phyloP scores from a whole-genome alignment of 1,139 yeast species.

The Entelexis paramagnoliae region DNA sequence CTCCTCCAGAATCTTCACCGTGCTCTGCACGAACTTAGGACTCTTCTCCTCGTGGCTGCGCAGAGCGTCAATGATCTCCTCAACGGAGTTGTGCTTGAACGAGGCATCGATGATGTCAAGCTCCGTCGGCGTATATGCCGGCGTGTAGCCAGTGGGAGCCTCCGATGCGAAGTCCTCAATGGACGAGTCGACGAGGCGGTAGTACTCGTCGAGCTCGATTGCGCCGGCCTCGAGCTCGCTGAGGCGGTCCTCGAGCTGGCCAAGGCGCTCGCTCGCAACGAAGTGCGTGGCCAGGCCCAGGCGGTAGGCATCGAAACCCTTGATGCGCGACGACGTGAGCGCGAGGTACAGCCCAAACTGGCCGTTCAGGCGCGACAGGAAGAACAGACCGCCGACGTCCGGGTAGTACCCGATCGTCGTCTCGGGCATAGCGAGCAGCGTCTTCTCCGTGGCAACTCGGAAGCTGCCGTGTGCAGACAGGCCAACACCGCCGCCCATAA shows the following conservation, averaged over 20 bases:
- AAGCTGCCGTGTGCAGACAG: conserved; percentile 87
- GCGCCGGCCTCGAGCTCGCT: conserved; percentile 36
- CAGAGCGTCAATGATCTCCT: conserved; percentile 51
- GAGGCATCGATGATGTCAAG: conserved; percentile 56
- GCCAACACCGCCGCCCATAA: conserved; percentile 99
- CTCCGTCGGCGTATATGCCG: conserved; percentile 48
- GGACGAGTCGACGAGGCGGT: conserved; percentile 54
- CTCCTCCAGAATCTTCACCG: conserved; percentile 44
- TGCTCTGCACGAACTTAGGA: conserved; percentile 55
- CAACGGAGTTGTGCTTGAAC: conserved; percentile 51
- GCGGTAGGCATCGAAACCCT: conserved; percentile 68
- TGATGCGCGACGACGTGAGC: conserved; percentile 68
- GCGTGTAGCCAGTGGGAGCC: conserved; percentile 55
- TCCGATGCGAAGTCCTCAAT: conserved; percentile 69
- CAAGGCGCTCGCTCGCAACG: conserved; percentile 55
- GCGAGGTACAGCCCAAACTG: conserved; percentile 79
- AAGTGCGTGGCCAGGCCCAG: conserved; percentile 89
- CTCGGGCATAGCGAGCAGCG: conserved; percentile 95
- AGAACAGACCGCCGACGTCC: conserved; percentile 90
- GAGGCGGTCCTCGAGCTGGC: conserved; percentile 53
- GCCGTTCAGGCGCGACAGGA: conserved; percentile 72
- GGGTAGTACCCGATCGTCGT: conserved; percentile 95
- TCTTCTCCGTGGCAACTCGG: conserved; percentile 81
- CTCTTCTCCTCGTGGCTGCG: conserved; percentile 35
- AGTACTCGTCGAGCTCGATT: conserved; percentile 32